Evolutionary conservation across 2,329 filamentous ascomycete genomes (phyloP).

Genomic region (Cladosporium oxysporum): DNA sequence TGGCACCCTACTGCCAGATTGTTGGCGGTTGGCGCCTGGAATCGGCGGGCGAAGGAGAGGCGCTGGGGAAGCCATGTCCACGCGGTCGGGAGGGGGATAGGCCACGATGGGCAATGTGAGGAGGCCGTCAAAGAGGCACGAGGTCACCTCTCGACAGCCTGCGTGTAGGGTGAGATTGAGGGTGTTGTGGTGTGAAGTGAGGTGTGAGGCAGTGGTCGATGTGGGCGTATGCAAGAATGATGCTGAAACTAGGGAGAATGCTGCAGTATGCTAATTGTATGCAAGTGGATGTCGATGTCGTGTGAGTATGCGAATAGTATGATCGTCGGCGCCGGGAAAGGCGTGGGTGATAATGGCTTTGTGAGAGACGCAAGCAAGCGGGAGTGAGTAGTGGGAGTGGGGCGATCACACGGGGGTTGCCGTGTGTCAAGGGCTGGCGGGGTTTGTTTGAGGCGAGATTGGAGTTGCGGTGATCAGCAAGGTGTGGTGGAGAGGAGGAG

Average conservation of each 20-base stretch:
- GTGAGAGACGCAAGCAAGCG: conserved; percentile 18
- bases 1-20: conserved; percentile 51
- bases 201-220: not conserved
- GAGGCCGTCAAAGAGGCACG: conserved; percentile 34
- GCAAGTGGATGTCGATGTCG: not conserved
- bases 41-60: conserved; percentile 83
- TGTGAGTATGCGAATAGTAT: not conserved
- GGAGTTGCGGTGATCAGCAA: not conserved
- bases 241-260: not conserved
- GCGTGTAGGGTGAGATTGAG: not conserved
- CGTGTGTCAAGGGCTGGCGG: not conserved
- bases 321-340: not conserved
- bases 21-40: conserved; percentile 61
- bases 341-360: conserved; percentile 11
- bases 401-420: not conserved
- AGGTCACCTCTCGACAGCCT: conserved; percentile 35
- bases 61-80: conserved; percentile 71
- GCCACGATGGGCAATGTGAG: conserved; percentile 35
- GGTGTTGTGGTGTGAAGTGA: conserved; percentile 1
- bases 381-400: conserved; percentile 10
- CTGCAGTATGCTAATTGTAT: not conserved
- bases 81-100: conserved; percentile 29
- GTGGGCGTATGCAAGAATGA: not conserved
- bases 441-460: conserved; percentile 2
- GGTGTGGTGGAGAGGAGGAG: not conserved